phyloP scores from a whole-genome alignment of 441 rosid genomes.

The Omphalea diandra region DNA sequence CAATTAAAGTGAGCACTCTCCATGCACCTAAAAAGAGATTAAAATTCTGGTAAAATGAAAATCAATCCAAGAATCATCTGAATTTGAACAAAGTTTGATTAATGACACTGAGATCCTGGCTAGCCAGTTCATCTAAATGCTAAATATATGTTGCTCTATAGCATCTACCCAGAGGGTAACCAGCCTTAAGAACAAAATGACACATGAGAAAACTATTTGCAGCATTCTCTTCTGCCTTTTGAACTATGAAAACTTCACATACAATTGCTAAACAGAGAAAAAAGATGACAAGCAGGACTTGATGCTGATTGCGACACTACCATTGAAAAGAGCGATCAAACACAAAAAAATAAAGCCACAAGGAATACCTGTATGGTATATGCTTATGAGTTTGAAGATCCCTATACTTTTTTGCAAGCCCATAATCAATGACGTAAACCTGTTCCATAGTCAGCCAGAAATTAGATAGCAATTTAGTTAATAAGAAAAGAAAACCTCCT shows the following conservation, averaged over 20 bases:
- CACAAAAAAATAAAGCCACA: conserved; percentile 6
- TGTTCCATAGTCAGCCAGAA: conserved; percentile 26
- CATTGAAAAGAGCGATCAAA: neutral
- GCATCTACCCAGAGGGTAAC: neutral
- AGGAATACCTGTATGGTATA: conserved; percentile 78
- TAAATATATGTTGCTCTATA: too few species aligned
- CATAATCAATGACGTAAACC: conserved; percentile 90
- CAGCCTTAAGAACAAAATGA: neutral
- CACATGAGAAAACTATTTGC: neutral
- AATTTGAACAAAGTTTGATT: neutral
- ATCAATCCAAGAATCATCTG: conserved; percentile 2
- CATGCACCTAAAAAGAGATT: conserved; percentile 9
- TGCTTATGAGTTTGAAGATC: conserved; percentile 97
- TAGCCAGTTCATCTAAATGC: neutral
- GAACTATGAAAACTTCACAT: neutral
- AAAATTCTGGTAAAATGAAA: conserved; percentile 13
- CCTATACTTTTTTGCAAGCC: conserved; percentile 90
- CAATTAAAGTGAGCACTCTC: neutral
- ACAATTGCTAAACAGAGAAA: neutral
- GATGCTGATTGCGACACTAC: neutral
- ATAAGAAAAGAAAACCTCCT: conserved; percentile 10
- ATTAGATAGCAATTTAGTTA: neutral
- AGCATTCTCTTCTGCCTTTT: neutral
- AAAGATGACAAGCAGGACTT: neutral
- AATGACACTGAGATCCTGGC: neutral